Base-by-base conservation (phyloP, 306 rosid genomes). In the Vigna mungo region DNA sequence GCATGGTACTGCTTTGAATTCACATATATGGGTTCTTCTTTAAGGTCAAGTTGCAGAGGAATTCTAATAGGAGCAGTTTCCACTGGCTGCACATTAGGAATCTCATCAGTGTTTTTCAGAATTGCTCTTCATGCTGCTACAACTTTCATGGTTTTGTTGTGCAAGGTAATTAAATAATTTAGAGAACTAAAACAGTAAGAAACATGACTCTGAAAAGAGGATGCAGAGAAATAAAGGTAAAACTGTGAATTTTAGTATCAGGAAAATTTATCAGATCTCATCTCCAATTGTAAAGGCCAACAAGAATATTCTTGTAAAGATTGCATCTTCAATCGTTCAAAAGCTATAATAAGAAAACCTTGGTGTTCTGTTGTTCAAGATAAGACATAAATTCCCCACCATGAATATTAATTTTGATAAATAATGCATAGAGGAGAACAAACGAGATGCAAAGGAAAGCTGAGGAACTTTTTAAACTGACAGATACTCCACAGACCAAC, bases 1-100 rank as follows among this genome's bases (percentile, higher is more conserved):
- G 97, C 98, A 62, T 85, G 94, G 86, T 91, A 91, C 76, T 90
- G 98, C 84, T 94, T 94, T 15, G 97, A 91, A 82, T 91, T 94
- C 82, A 94, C 98, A 62, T 87, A 94, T 66, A 91, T 90, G 60
- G 97, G 91, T 84, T 82, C 88, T 46, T 89, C 89, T 5, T 71
- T 61, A 4, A 84, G 52, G 74, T 89, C 87, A 44, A 84, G 81
- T 17, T 92, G 93, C 74, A 89, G 83, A 7, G 89, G 90, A 65
- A 89, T 53, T 44, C 93, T 78, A 54, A 56, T 77, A 36, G 90
- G 78, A 79, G 81, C 76, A 80, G 83, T 37, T 77, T 85, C 91
- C 60, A 84, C 71, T 34, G 81, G 55, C 83, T 85, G 96, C 47
- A 84, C 75, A 76, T 74, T 80, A 80, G 79, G 75, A 65, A 81